Conservation (phyloP, 257 asterid genomes). For the Forsythia viridissima region DNA sequence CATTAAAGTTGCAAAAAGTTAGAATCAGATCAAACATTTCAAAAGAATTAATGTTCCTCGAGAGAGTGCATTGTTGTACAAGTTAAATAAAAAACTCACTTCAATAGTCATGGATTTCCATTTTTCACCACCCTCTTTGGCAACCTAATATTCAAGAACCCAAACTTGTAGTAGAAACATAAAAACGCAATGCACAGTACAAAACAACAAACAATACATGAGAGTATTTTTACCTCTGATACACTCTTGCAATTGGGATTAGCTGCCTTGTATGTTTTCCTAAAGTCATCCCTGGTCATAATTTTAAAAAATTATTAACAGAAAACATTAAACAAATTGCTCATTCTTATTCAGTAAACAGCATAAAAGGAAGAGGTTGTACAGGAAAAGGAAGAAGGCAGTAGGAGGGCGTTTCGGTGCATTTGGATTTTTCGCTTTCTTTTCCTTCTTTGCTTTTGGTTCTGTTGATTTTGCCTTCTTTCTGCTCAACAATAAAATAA, state of each 20-base stretch:
- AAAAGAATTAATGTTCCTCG: neutral
- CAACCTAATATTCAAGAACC: conserved; percentile 44
- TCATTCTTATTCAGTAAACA: neutral
- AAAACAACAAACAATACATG: neutral
- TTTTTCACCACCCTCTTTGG: conserved; percentile 83
- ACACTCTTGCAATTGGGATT: conserved; percentile 74
- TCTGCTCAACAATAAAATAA: conserved; percentile 28
- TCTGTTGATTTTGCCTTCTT: conserved; percentile 46
- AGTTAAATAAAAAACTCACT: conserved; percentile 5
- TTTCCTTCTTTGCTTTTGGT: conserved; percentile 46
- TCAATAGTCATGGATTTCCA: conserved; percentile 81
- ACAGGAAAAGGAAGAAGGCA: conserved; percentile 88
- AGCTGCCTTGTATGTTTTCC: conserved; percentile 65
- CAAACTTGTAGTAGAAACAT: neutral
- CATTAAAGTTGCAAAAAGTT: neutral
- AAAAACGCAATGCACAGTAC: neutral
- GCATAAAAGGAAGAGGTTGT: neutral
- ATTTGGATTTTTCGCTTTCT: conserved; percentile 50
- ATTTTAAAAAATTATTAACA: neutral
- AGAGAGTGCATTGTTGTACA: neutral
- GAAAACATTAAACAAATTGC: neutral
- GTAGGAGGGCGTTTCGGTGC: conserved; percentile 73
- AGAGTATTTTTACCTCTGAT: conserved; percentile 37
- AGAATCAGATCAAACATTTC: neutral
- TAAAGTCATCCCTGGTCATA: conserved; percentile 61